phyloP scores from a whole-genome alignment of 345 rosid species.

The Cochlearia excelsa region DNA sequence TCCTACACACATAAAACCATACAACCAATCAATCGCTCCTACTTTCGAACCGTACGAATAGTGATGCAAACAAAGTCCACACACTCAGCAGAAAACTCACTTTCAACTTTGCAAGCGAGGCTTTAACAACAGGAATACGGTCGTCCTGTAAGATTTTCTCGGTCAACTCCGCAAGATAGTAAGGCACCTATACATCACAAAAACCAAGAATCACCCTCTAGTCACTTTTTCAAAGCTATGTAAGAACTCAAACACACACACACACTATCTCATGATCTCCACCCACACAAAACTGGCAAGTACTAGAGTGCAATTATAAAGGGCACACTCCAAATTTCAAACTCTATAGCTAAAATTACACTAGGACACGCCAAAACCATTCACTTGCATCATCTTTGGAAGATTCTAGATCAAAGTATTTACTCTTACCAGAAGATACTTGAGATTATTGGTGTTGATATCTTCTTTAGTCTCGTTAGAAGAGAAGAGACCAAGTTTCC shows the following conservation, averaged over 20 bases:
- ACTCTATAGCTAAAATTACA: constrained; percentile 8
- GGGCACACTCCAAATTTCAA: too few relatives aligned
- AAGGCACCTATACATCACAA: constrained; percentile 55
- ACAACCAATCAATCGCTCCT: constrained; percentile 1
- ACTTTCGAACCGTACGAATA: neutral
- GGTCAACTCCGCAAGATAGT: constrained; percentile 72
- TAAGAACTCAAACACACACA: too few relatives aligned
- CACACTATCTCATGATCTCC: constrained; percentile 1
- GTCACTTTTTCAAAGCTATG: neutral
- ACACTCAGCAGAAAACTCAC: constrained; percentile 34
- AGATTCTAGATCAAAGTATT: neutral
- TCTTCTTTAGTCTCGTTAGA: too few relatives aligned
- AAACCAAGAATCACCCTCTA: neutral
- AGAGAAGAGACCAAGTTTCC: too few relatives aligned
- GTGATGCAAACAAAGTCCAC: neutral
- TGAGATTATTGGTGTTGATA: too few relatives aligned
- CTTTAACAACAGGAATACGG: constrained; percentile 58
- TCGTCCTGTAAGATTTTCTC: constrained; percentile 65
- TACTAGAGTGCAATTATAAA: too few relatives aligned
- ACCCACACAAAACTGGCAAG: too few relatives aligned
- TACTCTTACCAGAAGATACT: too few relatives aligned
- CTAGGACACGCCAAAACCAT: neutral
- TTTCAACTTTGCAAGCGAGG: constrained; percentile 64
- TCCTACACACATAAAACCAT: constrained; percentile 47
- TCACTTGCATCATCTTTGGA: neutral